phyloP scores from a whole-genome alignment of 129 eudicot genomes.

The Oenanthe sinensis region DNA sequence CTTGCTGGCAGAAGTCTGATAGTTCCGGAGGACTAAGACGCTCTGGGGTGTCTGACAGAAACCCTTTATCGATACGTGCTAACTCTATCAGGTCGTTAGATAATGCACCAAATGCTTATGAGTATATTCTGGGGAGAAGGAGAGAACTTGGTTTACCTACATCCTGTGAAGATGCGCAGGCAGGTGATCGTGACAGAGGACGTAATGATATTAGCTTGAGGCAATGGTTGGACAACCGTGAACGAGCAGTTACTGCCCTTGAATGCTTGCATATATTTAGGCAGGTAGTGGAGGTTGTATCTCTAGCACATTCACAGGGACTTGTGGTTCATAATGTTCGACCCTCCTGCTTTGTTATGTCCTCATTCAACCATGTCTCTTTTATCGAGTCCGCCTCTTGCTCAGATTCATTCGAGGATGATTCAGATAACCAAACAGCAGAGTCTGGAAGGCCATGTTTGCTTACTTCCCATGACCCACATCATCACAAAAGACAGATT shows the following conservation, averaged over 20 bases:
- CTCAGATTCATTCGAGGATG: constrained; percentile 48
- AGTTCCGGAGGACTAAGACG: constrained; percentile 49
- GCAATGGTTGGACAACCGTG: constrained; percentile 76
- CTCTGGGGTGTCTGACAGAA: constrained; percentile 45
- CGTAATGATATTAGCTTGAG: constrained; percentile 65
- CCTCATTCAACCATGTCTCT: constrained; percentile 70
- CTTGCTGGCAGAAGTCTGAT: constrained; percentile 35
- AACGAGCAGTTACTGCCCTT: constrained; percentile 48
- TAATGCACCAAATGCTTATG: neutral
- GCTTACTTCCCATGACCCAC: constrained; percentile 21
- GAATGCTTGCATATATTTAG: constrained; percentile 78
- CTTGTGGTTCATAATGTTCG: constrained; percentile 70
- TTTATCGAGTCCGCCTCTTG: constrained; percentile 86
- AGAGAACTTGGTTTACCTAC: constrained; percentile 35
- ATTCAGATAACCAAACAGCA: constrained; percentile 23
- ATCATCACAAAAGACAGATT: constrained; percentile 14
- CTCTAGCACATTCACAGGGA: constrained; percentile 76
- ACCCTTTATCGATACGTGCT: constrained; percentile 28
- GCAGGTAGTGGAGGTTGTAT: constrained; percentile 84
- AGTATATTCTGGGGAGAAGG: constrained; percentile 25
- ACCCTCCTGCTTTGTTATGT: constrained; percentile 81
- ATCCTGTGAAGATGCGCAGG: constrained; percentile 28
- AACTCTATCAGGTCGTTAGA: constrained; percentile 24
- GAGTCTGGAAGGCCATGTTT: constrained; percentile 39
- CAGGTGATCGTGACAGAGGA: constrained; percentile 24